These are phyloP conservation scores for Mikania micrantha DNA, from an alignment of 129 eudicot genomes.

Conservation along the genomic window DNA sequence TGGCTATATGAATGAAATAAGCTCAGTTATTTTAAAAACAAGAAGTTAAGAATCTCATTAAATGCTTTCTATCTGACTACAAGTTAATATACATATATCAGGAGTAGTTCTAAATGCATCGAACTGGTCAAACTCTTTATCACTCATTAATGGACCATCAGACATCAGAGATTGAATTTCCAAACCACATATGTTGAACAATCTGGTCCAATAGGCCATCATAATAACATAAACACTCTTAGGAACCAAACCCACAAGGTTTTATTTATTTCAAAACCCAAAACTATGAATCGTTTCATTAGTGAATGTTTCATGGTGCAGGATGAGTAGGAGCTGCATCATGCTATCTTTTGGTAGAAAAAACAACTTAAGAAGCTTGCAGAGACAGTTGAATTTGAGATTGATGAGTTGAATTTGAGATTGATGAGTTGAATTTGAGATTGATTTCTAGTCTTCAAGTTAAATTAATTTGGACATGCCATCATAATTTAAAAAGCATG, in stretches of 20 bases:
- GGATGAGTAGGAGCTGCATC: too few relatives aligned
- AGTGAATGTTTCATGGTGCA: neutral
- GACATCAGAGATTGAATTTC: neutral
- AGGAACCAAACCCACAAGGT: neutral
- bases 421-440: too few relatives aligned
- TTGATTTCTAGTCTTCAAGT: neutral
- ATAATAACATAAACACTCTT: neutral
- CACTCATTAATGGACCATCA: neutral
- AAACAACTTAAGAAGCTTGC: neutral
- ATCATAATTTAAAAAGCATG: too few relatives aligned
- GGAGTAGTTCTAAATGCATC: too few relatives aligned
- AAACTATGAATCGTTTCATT: neutral
- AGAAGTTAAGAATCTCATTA: neutral
- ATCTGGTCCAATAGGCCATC: neutral
- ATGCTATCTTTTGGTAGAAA: neutral
- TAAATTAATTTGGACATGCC: neutral
- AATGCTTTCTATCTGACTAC: neutral
- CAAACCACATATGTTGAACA: neutral
- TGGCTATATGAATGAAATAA: neutral
- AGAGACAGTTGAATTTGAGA: neutral
- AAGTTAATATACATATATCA: neutral
- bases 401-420: too few relatives aligned
- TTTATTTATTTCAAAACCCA: neutral
- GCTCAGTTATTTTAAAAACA: neutral
- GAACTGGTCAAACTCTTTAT: neutral